phyloP scores from a whole-genome alignment of 441 rosid genomes.

The Geranium incanum region DNA sequence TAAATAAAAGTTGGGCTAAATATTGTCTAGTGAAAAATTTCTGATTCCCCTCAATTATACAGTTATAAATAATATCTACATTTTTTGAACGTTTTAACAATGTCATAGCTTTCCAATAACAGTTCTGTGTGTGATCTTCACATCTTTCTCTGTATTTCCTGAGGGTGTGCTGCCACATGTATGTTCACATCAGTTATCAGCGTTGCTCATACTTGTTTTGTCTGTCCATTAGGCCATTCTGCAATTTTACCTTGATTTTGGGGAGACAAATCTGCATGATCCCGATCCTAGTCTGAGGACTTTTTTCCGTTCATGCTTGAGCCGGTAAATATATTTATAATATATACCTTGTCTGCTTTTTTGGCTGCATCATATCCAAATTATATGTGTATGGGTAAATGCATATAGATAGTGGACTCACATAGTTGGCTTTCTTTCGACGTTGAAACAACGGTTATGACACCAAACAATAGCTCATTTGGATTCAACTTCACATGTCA shows the following conservation, averaged over 20 bases:
- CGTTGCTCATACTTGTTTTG: not conserved
- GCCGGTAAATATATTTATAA: conserved; percentile 49
- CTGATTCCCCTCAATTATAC: not conserved
- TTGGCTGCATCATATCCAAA: not conserved
- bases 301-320: conserved; percentile 81
- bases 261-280: conserved; percentile 87
- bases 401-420: not conserved
- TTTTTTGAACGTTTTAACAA: not conserved
- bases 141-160: not conserved
- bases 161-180: not conserved
- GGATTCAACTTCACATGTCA: not conserved
- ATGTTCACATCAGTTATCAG: not conserved
- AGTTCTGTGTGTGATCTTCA: not conserved
- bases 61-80: not conserved
- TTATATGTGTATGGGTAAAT: not conserved
- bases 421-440: too few species aligned
- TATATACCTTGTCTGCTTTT: not conserved
- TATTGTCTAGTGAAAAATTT: not conserved
- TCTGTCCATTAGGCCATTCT: conserved; percentile 50
- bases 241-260: conserved; percentile 80
- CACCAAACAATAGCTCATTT: not conserved
- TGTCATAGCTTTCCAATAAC: not conserved
- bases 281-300: conserved; percentile 76
- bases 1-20: not conserved
- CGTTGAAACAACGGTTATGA: not conserved